Percentiles rank a stretch among this genome's conserved stretches.
Conservation (phyloP, 805 yeast genomes). For the Diddensiella caesifluorescens region DNA sequence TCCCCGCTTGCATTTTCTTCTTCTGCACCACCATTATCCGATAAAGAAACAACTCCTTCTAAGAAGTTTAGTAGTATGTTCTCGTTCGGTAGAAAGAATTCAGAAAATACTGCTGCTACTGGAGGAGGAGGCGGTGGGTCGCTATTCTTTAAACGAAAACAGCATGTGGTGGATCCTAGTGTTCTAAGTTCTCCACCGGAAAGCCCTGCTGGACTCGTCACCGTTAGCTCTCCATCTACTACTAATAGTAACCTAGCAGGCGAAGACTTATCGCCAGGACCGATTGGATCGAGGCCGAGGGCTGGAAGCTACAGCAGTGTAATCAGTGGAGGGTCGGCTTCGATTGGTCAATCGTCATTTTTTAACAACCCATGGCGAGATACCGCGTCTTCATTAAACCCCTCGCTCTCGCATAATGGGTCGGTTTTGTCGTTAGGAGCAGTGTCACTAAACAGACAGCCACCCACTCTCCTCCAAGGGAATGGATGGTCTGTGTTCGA, state of each 20-base stretch:
- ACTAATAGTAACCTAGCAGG: background rate
- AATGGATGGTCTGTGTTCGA: slow-evolving; percentile 14
- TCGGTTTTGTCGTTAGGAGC: slow-evolving; percentile 9
- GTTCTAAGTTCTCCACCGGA: background rate
- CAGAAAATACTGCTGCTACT: background rate
- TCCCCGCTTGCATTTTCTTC: background rate
- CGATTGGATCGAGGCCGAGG: slow-evolving; percentile 19
- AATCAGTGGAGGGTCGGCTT: slow-evolving; percentile 7
- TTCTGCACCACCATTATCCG: background rate
- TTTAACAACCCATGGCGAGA: slow-evolving; percentile 12
- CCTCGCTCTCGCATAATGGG: slow-evolving; percentile 10
- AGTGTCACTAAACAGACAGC: background rate
- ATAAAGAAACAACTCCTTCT: slow-evolving; percentile 2
- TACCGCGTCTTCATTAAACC: slow-evolving; percentile 1
- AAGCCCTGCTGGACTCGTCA: background rate
- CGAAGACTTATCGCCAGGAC: slow-evolving; percentile 10
- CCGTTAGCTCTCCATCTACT: background rate
- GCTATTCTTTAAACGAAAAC: slow-evolving; percentile 1
- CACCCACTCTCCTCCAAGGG: background rate
- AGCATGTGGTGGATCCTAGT: background rate
- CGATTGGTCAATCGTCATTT: slow-evolving; percentile 2
- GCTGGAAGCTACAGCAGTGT: slow-evolving; percentile 19
- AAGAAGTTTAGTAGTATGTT: slow-evolving; percentile 18
- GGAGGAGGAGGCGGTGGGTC: background rate
- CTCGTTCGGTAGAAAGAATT: slow-evolving; percentile 13